Base-by-base conservation (phyloP, 1,284 basidiomycete genomes). In the Irpex sp. region DNA sequence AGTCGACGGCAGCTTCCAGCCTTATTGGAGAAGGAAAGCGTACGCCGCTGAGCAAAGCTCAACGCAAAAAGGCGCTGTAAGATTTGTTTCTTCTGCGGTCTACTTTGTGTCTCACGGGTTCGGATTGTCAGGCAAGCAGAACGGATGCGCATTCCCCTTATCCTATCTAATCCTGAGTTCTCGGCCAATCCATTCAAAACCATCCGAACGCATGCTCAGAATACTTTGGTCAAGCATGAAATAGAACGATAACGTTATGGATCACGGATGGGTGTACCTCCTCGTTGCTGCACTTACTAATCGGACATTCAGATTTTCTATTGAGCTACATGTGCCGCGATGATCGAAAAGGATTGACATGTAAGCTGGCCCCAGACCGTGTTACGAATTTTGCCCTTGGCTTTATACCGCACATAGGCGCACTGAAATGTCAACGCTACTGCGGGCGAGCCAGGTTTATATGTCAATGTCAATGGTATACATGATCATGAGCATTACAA, bases 151-250 rank as follows among this genome's bases (percentile, higher is more conserved):
- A 85, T 92, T 63, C 89, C 90, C 5, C 76, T 89, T 64, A 88
- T 94, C 53, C 78, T 91, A 21, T 78, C 84, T 8, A 89, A 89
- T 68, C 79, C 87, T 2, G 81, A 84, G 33, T 94, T 88, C 70
- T 73, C 84, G 5, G 76, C 81, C 35, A 89, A 88, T 70, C 92
- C 93, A 0, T 94, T 93, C 72, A 79, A 86, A 68, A 88, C 90
- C 1, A 89, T 94, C 68, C 86, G 90, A 3, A 88, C 83, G 9
- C 93, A 94, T 73, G 90, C 89, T 0, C 81, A 89, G 72, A 94
- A 94, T 72, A 92, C 91, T 0, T 79, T 93, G 7, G 68, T 91
- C 51, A 84, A 84, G 65, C 84, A 82, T 65, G 66, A 71, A 43
- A 43, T 43, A 9, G 39, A 15, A 43, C 39, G 8, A 15, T 11